phyloP scores from a whole-genome alignment of 169 alveolate species.

The Plasmodium vivax region DNA sequence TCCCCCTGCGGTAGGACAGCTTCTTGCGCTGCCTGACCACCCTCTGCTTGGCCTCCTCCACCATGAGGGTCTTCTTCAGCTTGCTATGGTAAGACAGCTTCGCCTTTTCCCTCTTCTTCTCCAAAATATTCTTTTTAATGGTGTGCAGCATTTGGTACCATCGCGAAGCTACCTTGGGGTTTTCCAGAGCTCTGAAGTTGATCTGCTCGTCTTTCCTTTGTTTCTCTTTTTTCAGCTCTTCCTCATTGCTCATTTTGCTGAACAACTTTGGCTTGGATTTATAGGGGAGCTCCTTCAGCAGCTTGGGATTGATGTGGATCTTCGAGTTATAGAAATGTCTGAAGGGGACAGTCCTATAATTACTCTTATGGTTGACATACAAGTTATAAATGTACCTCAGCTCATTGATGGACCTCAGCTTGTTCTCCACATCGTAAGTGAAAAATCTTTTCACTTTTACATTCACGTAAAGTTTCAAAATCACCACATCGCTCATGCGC shows the following conservation, averaged over 20 bases:
- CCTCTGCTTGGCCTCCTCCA: conserved; percentile 11
- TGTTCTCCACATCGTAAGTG: conserved; percentile 89
- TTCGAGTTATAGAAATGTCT: conserved; percentile 79
- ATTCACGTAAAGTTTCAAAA: conserved; percentile 95
- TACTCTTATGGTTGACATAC: conserved; percentile 82
- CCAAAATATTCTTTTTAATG: conserved; percentile 57
- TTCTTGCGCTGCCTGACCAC: conserved; percentile 36
- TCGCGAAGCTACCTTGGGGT: conserved; percentile 71
- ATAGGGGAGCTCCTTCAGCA: conserved; percentile 90
- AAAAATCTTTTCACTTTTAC: conserved; percentile 91
- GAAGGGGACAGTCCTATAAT: conserved; percentile 86
- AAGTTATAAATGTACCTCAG: conserved; percentile 87
- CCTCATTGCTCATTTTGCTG: conserved; percentile 22
- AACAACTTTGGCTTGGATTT: conserved; percentile 86
- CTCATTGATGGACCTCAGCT: conserved; percentile 91
- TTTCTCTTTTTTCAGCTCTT: conserved; percentile 76
- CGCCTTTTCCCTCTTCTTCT: conserved; percentile 16
- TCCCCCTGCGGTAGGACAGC: conserved; percentile 11
- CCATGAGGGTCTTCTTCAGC: conserved; percentile 10
- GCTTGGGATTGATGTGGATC: conserved; percentile 88
- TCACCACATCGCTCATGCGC: conserved; percentile 96
- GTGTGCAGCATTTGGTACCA: conserved; percentile 75
- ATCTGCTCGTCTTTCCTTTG: conserved; percentile 64
- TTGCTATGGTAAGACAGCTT: conserved; percentile 51
- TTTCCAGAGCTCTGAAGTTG: conserved; percentile 85